Percentiles rank a stretch among this genome's conserved stretches.
phyloP scores from a whole-genome alignment of 257 asterid species.

The Lycium ferocissimum region DNA sequence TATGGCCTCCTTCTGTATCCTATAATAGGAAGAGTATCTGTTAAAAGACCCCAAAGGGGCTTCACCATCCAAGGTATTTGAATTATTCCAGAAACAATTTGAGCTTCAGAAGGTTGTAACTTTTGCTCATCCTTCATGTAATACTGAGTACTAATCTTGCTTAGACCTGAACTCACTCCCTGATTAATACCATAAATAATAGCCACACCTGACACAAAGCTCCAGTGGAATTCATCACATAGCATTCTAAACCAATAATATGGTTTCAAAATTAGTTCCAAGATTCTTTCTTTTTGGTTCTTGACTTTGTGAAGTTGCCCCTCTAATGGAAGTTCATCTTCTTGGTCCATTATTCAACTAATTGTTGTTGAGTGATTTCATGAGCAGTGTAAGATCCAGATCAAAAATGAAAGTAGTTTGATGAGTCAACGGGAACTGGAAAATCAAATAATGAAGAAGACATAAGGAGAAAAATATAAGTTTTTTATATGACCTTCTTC shows the following conservation, averaged over 20 bases:
- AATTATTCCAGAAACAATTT: constrained; percentile 57
- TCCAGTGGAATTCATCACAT: constrained; percentile 50
- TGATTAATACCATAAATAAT: constrained; percentile 67
- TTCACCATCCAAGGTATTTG: constrained; percentile 79
- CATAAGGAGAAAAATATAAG: not conserved
- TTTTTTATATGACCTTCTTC: not conserved
- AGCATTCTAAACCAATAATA: constrained; percentile 71
- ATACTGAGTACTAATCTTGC: constrained; percentile 69
- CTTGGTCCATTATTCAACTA: constrained; percentile 47
- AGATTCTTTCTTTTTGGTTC: constrained; percentile 31
- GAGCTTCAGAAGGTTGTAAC: constrained; percentile 68
- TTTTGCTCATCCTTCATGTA: constrained; percentile 81
- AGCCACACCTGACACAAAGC: constrained; percentile 59
- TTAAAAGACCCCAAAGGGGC: constrained; percentile 67
- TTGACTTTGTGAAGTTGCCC: constrained; percentile 37
- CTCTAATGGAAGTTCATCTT: constrained; percentile 41
- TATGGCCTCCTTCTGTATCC: constrained; percentile 67
- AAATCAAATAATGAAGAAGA: constrained; percentile 13
- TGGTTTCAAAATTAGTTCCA: constrained; percentile 48
- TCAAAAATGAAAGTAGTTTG: not conserved
- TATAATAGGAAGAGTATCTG: constrained; percentile 63
- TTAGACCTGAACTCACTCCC: constrained; percentile 58
- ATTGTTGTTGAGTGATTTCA: not conserved
- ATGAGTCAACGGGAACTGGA: not conserved
- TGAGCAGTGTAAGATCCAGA: not conserved